Percentiles rank a stretch among this genome's conserved stretches.
phyloP scores from a whole-genome alignment of 2,329 filamentous ascomycete genomes.

The Colletotrichum lentis region DNA sequence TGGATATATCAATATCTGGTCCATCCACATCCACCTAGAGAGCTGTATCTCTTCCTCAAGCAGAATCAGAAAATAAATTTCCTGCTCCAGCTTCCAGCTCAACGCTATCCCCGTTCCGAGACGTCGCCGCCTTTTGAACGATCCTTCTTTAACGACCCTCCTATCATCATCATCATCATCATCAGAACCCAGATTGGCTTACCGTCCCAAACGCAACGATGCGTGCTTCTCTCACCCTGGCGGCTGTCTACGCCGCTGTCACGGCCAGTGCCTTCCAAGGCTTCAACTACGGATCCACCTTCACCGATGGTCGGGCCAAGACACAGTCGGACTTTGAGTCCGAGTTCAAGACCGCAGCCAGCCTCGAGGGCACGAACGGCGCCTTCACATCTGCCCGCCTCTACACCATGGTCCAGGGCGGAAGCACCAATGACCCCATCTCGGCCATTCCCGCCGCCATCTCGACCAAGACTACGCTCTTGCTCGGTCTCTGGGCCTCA shows the following conservation, averaged over 20 bases:
- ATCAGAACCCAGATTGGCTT: neutral
- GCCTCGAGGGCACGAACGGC: conserved; percentile 68
- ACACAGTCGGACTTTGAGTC: conserved; percentile 71
- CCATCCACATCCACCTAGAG: neutral
- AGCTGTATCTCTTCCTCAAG: neutral
- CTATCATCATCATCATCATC: too few relatives aligned
- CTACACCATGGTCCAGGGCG: conserved; percentile 79
- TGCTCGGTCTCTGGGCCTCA: conserved; percentile 87
- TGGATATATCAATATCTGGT: neutral
- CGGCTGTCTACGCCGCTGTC: conserved; percentile 46
- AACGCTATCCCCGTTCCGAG: neutral
- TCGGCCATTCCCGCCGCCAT: conserved; percentile 84
- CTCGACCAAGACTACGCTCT: conserved; percentile 76
- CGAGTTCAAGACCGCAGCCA: conserved; percentile 72
- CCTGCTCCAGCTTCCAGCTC: neutral
- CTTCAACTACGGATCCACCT: conserved; percentile 77
- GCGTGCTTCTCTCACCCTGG: conserved; percentile 29
- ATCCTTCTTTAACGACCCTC: neutral
- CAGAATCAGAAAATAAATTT: neutral
- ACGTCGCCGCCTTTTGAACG: too few relatives aligned
- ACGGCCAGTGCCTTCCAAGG: conserved; percentile 60
- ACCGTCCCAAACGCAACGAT: conserved; percentile 3
- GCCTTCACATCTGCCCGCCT: conserved; percentile 73
- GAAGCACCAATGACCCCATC: conserved; percentile 70
- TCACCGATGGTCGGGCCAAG: conserved; percentile 68